phyloP scores from a whole-genome alignment of 306 rosid species.

The Prunus fruticosa region DNA sequence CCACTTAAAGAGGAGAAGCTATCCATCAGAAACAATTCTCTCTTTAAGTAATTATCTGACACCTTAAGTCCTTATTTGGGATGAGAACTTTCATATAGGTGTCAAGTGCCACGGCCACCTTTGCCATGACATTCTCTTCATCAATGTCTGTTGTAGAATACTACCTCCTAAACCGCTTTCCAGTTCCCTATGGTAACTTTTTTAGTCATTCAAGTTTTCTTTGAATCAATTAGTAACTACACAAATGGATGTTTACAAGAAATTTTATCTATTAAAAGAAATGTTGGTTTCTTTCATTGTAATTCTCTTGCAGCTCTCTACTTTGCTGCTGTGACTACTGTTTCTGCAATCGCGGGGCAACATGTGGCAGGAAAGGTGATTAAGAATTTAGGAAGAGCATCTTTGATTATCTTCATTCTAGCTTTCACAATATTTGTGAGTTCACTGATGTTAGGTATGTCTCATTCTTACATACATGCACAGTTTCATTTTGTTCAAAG shows the following conservation, averaged over 20 bases:
- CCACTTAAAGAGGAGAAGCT: too few relatives aligned
- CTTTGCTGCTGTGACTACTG: slow-evolving; percentile 44
- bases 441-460: slow-evolving; percentile 57
- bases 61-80: not conserved
- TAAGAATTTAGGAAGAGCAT: slow-evolving; percentile 61
- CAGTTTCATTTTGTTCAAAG: not conserved
- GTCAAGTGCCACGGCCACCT: slow-evolving; percentile 80
- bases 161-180: slow-evolving; percentile 69
- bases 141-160: slow-evolving; percentile 82
- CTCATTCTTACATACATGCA: not conserved
- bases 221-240: not conserved
- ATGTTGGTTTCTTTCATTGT: not conserved
- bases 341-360: slow-evolving; percentile 69
- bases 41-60: not conserved
- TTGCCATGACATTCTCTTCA: slow-evolving; percentile 79
- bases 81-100: slow-evolving; percentile 40
- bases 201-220: not conserved
- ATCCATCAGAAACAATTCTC: too few relatives aligned
- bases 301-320: slow-evolving; percentile 47
- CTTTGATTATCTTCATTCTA: slow-evolving; percentile 68
- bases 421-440: slow-evolving; percentile 60
- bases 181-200: slow-evolving; percentile 62
- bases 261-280: not conserved
- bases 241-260: not conserved
- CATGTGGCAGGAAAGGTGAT: slow-evolving; percentile 53